A percentile compares a stretch with the other conserved stretches of the same genome.
Conservation (phyloP, 371 early-diverging fungal genomes). For the Mucor irregularis region DNA sequence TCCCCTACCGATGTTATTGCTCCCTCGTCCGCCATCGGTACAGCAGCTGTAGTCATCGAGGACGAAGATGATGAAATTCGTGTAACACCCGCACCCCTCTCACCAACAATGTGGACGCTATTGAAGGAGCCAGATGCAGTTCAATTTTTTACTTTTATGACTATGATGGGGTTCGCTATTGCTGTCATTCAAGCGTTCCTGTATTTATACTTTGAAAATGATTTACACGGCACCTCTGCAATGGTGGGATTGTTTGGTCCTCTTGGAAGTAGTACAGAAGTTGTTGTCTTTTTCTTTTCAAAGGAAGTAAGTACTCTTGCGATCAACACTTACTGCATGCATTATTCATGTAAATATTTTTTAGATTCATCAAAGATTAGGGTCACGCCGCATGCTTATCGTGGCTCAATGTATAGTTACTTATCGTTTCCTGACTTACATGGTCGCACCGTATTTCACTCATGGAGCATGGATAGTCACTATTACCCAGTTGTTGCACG, state of each 20-base stretch:
- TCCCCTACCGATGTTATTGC: background rate
- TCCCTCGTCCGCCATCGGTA: background rate
- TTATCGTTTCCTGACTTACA: conserved; percentile 30
- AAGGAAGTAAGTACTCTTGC: conserved; percentile 30
- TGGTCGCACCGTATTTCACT: conserved; percentile 6
- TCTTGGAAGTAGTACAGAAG: conserved; percentile 33
- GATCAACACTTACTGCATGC: too few relatives aligned
- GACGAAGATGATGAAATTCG: conserved; percentile 2
- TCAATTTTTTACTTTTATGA: conserved; percentile 30
- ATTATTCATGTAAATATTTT: background rate
- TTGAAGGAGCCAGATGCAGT: conserved; percentile 16
- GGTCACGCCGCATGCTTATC: conserved; percentile 28
- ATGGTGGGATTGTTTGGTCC: conserved; percentile 37
- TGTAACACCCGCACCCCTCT: background rate
- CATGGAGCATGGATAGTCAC: conserved; percentile 29
- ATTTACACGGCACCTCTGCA: conserved; percentile 27
- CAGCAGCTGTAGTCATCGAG: background rate
- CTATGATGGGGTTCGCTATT: conserved; percentile 24
- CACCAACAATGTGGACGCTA: conserved; percentile 26
- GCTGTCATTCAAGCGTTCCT: conserved; percentile 32
- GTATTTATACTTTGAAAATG: conserved; percentile 33
- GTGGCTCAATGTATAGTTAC: conserved; percentile 23
- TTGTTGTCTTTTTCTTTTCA: conserved; percentile 37
- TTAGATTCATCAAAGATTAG: conserved; percentile 27
- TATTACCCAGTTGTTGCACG: conserved; percentile 31